Base-by-base conservation (phyloP, 23 red algal species). In the Gracilariopsis chorda region DNA sequence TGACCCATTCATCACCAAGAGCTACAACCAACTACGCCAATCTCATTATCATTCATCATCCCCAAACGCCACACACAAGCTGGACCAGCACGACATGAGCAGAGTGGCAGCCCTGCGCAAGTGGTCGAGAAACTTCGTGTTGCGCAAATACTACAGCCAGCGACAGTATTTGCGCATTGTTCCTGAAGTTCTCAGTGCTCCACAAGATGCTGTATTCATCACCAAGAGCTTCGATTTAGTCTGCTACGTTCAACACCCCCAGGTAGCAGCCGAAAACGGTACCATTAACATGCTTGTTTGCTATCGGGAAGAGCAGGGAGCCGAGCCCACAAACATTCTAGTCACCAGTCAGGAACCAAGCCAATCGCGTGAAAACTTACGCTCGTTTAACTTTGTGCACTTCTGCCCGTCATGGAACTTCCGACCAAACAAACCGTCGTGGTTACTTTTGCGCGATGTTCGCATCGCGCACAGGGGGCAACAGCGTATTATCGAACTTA, bases 361-460 rank as follows among this genome's bases (percentile, higher is more conserved):
- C 27, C 13, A 51, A 52, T 17, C 43, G 40, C 17, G 80, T 3
- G 41, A 36, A 42, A 19, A 63, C 51, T n/a, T n/a, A 27, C 60
- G 10, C 20, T 42, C 10, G 1, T 51, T 59, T 58, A 47, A 55
- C 0, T 85, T 85, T 37, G 16, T 67, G 25, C 42, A 85, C 39
- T 85, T 67, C 27, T 69, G 46, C 36, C 80, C 80, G 9, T 85
- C 59, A 33, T 85, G 80, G 80, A 51, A 63, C 19, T 9, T 13
- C 2, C 56, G 36, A 12, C 60, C 80, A 11, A 43, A 16, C 25
- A 40, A 13, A 41, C 11, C 28, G 33, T 69, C 62, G 39, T 88
- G 83, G 83, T 57, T 77, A n/a, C 83, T 88, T 24, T 37, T 88
- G 7, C 44, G 69, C 16, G 83, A 88, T 42, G 48, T 45, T 17